Percentiles rank a stretch among this genome's conserved stretches.
Conservation (phyloP, 1,284 basidiomycete genomes). For the Sporisorium graminicola region DNA sequence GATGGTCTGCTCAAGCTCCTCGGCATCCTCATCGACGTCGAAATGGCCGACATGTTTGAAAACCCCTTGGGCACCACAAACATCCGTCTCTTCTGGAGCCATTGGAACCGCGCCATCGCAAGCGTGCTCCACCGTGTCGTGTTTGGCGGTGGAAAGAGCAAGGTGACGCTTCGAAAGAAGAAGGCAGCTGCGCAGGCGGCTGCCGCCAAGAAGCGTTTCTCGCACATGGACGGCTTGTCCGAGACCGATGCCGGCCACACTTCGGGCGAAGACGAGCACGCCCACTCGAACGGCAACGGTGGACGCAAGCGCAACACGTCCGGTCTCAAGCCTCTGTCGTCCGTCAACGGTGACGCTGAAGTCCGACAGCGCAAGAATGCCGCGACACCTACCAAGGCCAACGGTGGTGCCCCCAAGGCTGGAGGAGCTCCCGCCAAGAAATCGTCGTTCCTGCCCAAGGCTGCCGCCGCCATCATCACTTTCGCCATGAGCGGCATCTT, state of each 20-base stretch:
- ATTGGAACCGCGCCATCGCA: constrained; percentile 69
- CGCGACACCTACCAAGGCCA: constrained; percentile 18
- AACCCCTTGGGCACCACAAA: constrained; percentile 66
- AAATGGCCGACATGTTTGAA: constrained; percentile 69
- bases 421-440: constrained; percentile 20
- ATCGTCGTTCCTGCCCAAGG: constrained; percentile 59
- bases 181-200: constrained; percentile 14
- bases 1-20: constrained; percentile 61
- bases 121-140: constrained; percentile 68
- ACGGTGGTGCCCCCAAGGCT: constrained; percentile 9
- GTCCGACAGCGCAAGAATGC: constrained; percentile 30
- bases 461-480: constrained; percentile 60
- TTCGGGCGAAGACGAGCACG: constrained; percentile 56
- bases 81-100: constrained; percentile 68
- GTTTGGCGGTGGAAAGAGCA: constrained; percentile 61
- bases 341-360: constrained; percentile 22
- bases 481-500: constrained; percentile 66
- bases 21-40: constrained; percentile 62
- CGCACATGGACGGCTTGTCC: constrained; percentile 61
- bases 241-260: constrained; percentile 61
- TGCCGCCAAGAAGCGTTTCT: constrained; percentile 19
- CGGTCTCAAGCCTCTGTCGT: constrained; percentile 50
- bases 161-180: constrained; percentile 35
- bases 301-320: constrained; percentile 12
- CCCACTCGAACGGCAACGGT: constrained; percentile 17